These are phyloP conservation scores for Gossypium gossypioides DNA, from an alignment of 441 rosid genomes.

Conservation along the genomic window DNA sequence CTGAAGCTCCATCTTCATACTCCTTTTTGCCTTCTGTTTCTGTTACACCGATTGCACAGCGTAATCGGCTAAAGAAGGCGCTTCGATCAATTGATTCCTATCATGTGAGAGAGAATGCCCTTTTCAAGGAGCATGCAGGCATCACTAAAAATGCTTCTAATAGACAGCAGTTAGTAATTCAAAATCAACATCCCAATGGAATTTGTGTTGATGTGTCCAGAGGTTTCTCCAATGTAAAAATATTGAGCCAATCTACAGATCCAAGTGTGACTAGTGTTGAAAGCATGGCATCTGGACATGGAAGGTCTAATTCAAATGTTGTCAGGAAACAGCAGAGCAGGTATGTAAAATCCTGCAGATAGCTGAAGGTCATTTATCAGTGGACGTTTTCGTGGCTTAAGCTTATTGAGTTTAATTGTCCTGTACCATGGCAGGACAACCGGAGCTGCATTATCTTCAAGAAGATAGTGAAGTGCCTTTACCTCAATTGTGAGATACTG, in stretches of 20 bases:
- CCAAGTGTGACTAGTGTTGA: slow-evolving; percentile 17
- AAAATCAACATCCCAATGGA: slow-evolving; percentile 30
- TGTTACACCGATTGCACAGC: slow-evolving; percentile 87
- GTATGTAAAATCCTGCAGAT: slow-evolving; percentile 22
- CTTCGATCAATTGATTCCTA: slow-evolving; percentile 35
- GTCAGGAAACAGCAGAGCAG: slow-evolving; percentile 50
- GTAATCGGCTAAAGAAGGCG: slow-evolving; percentile 49
- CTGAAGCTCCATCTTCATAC: slow-evolving; percentile 50
- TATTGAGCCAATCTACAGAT: slow-evolving; percentile 46
- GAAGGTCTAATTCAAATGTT: slow-evolving; percentile 32
- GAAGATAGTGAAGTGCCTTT: slow-evolving; percentile 31
- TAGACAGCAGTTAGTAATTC: slow-evolving; percentile 12
- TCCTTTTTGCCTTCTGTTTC: slow-evolving; percentile 71
- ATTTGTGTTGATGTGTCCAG: slow-evolving; percentile 26
- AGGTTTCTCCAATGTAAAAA: slow-evolving; percentile 34
- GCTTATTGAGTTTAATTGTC: not conserved
- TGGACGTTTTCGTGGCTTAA: not conserved
- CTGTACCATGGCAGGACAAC: slow-evolving; percentile 30
- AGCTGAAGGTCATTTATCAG: not conserved
- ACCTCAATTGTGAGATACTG: not conserved
- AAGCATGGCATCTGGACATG: slow-evolving; percentile 37
- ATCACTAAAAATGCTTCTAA: not conserved
- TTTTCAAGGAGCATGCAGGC: slow-evolving; percentile 14
- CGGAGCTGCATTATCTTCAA: slow-evolving; percentile 29
- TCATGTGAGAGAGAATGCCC: slow-evolving; percentile 13